Conservation (phyloP, 2,329 filamentous ascomycete genomes). For the Fusarium guadeloupense region DNA sequence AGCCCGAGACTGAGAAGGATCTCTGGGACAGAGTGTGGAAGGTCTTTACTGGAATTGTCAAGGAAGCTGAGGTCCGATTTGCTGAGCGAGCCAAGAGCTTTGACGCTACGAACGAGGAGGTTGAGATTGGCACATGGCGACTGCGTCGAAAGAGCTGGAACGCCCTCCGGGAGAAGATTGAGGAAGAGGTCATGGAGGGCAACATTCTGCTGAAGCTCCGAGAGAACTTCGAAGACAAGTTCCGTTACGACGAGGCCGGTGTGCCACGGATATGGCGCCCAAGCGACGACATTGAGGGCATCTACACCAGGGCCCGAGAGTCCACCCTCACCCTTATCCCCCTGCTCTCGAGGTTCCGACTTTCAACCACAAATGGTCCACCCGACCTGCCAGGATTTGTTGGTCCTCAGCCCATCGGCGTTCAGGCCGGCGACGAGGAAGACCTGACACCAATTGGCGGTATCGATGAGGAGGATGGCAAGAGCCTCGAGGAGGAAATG, state of each 20-base stretch:
- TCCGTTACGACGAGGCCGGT: slow-evolving; percentile 94
- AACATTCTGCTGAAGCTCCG: slow-evolving; percentile 94
- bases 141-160: slow-evolving; percentile 94
- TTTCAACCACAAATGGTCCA: slow-evolving; percentile 75
- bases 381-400: slow-evolving; percentile 89
- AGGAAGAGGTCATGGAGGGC: slow-evolving; percentile 98
- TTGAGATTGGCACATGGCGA: slow-evolving; percentile 91
- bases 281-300: slow-evolving; percentile 94
- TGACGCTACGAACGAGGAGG: slow-evolving; percentile 89
- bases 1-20: slow-evolving; percentile 78
- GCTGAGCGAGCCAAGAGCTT: slow-evolving; percentile 91
- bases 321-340: slow-evolving; percentile 92
- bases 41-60: slow-evolving; percentile 82
- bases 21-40: slow-evolving; percentile 97
- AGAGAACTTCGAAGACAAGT: slow-evolving; percentile 99
- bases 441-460: slow-evolving; percentile 90
- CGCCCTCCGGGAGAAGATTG: slow-evolving; percentile 87
- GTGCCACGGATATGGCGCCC: slow-evolving; percentile 97
- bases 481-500: slow-evolving; percentile 96
- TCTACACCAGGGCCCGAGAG: slow-evolving; percentile 92
- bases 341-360: slow-evolving; percentile 83
- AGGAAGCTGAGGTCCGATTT: slow-evolving; percentile 86
- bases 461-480: slow-evolving; percentile 92
- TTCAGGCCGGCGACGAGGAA: slow-evolving; percentile 86
- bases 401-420: slow-evolving; percentile 77